These are phyloP conservation scores for Patellaria atrata DNA, from an alignment of 495 filamentous ascomycete species.

Conservation along the genomic window DNA sequence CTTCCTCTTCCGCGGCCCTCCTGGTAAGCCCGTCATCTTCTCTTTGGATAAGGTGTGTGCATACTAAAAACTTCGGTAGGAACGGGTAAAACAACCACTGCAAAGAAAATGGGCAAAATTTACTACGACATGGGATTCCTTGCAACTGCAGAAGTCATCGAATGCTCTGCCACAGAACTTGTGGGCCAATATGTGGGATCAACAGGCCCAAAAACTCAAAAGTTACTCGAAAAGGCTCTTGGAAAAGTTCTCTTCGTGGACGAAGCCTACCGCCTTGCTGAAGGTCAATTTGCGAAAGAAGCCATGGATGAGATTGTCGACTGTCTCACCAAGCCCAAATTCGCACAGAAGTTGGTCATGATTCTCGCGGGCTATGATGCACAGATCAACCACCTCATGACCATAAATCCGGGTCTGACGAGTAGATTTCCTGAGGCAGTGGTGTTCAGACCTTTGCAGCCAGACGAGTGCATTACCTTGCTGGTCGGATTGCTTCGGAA, in stretches of 20 bases:
- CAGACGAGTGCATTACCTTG: slow-evolving; percentile 34
- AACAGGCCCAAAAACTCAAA: slow-evolving; percentile 47
- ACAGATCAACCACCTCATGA: slow-evolving; percentile 58
- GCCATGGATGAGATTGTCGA: slow-evolving; percentile 64
- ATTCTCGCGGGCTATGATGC: slow-evolving; percentile 62
- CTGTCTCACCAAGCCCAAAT: slow-evolving; percentile 48
- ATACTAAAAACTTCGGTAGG: slow-evolving; percentile 27
- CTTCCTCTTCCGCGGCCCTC: slow-evolving; percentile 50
- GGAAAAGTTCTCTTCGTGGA: slow-evolving; percentile 55
- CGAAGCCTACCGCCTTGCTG: slow-evolving; percentile 48
- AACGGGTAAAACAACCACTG: slow-evolving; percentile 64
- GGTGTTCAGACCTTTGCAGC: slow-evolving; percentile 33
- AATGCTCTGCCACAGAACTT: slow-evolving; percentile 30
- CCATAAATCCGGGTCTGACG: slow-evolving; percentile 42
- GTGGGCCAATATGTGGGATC: slow-evolving; percentile 38
- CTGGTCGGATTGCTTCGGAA: slow-evolving; percentile 11
- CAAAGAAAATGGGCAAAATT: slow-evolving; percentile 54
- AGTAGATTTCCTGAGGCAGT: slow-evolving; percentile 46
- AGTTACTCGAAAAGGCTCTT: slow-evolving; percentile 42
- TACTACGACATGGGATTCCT: slow-evolving; percentile 49
- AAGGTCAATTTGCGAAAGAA: slow-evolving; percentile 48
- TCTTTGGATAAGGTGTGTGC: neutral
- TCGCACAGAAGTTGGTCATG: slow-evolving; percentile 47
- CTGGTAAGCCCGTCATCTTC: slow-evolving; percentile 31
- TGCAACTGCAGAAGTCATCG: slow-evolving; percentile 23